A percentile compares a stretch with the other conserved stretches of the same genome.
Evolutionary conservation across 768 basidiomycete species (phyloP).

Genomic region (Phallus indusiatus): DNA sequence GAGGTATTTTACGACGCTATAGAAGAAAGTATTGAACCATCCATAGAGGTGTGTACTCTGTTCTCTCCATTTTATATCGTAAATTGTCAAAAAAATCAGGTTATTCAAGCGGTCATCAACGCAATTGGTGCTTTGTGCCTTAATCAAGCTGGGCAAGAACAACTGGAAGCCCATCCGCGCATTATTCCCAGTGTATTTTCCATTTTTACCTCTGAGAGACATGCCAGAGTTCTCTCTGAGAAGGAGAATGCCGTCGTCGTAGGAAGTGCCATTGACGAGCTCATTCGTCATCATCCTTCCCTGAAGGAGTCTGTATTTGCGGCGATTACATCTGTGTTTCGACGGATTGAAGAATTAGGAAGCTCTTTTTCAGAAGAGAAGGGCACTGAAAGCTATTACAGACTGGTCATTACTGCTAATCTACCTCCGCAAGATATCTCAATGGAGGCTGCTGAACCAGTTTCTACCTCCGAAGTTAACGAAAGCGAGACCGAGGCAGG

Average conservation of each 20-base stretch:
- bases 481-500: neutral
- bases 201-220: constrained; percentile 77
- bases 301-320: constrained; percentile 76
- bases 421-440: neutral
- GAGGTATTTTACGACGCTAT: constrained; percentile 83
- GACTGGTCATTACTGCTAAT: constrained; percentile 29
- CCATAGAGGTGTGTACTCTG: constrained; percentile 61
- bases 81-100: constrained; percentile 31
- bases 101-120: constrained; percentile 87
- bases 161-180: constrained; percentile 64
- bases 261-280: constrained; percentile 87
- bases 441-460: constrained; percentile 1
- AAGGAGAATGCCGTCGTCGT: constrained; percentile 88
- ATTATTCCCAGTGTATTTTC: constrained; percentile 81
- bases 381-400: constrained; percentile 61
- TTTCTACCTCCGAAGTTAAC: neutral
- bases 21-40: constrained; percentile 75
- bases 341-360: constrained; percentile 68
- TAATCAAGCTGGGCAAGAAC: constrained; percentile 80
- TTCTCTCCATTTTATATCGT: neutral
- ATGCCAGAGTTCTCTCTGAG: constrained; percentile 77
- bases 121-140: constrained; percentile 95
- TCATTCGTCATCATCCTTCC: constrained; percentile 90
- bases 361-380: constrained; percentile 44
- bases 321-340: constrained; percentile 59